Percentiles rank a stretch among this genome's conserved stretches.
These are phyloP conservation scores for Cymbopogon citratus DNA, from an alignment of 176 grass and related monocot species.

Conservation along the genomic window DNA sequence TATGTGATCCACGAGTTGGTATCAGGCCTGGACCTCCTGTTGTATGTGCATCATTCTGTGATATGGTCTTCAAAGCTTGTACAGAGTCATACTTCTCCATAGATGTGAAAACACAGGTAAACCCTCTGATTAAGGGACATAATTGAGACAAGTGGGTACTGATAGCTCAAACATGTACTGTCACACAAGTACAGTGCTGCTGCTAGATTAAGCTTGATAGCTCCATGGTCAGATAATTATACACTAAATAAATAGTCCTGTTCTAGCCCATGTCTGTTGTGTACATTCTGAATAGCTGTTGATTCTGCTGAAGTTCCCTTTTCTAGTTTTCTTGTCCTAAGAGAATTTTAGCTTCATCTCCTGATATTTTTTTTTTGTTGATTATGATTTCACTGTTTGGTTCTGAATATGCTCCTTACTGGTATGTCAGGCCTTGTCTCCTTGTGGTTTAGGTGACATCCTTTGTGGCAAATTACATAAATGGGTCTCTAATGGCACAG, in stretches of 20 bases:
- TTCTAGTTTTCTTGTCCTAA: conserved; percentile 8
- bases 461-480: conserved; percentile 78
- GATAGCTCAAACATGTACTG: conserved; percentile 2
- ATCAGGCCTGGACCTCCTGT: conserved; percentile 63
- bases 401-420: conserved; percentile 33
- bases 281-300: conserved; percentile 23
- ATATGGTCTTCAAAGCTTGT: conserved; percentile 84
- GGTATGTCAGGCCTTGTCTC: conserved; percentile 66
- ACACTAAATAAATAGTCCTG: not conserved
- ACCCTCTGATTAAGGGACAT: not conserved
- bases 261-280: not conserved
- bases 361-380: not conserved
- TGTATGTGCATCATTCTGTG: conserved; percentile 72
- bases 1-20: conserved; percentile 77
- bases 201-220: not conserved
- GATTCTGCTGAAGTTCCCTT: not conserved
- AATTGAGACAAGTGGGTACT: not conserved
- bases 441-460: conserved; percentile 86
- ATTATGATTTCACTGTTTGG: not conserved
- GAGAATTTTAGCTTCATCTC: not conserved
- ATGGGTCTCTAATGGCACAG: conserved; percentile 90
- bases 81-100: conserved; percentile 73
- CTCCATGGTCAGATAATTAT: conserved; percentile 24
- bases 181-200: not conserved
- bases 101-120: conserved; percentile 87